phyloP scores from a whole-genome alignment of 2,329 filamentous ascomycete species.

The Colletotrichum chrysophilum region DNA sequence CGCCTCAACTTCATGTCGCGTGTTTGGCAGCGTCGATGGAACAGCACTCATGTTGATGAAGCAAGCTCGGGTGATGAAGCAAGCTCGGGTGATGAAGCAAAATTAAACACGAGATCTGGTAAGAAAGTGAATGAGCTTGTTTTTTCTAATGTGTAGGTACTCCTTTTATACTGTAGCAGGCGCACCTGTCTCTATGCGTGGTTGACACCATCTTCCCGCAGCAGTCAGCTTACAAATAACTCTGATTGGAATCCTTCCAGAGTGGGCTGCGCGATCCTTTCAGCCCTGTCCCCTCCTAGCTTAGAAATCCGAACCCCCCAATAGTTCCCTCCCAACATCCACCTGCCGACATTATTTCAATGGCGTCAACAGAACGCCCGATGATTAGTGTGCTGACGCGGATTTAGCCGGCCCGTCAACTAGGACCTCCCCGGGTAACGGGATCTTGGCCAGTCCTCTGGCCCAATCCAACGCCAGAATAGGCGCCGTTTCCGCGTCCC shows the following conservation, averaged over 20 bases:
- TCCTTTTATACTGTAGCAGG: not conserved
- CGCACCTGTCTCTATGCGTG: not conserved
- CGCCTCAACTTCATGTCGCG: not conserved
- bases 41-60: not conserved
- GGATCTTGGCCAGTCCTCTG: slow-evolving; percentile 6
- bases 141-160: not conserved
- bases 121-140: not conserved
- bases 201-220: not conserved
- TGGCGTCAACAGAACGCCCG: not conserved
- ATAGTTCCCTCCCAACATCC: not conserved
- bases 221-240: not conserved
- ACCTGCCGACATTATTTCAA: not conserved
- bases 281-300: not conserved
- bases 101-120: not conserved
- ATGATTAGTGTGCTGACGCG: not conserved
- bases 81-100: not conserved
- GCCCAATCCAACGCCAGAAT: slow-evolving; percentile 15
- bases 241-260: not conserved
- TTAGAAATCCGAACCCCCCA: not conserved
- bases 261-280: not conserved
- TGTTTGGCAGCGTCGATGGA: not conserved
- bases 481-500: not conserved
- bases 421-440: slow-evolving; percentile 2
- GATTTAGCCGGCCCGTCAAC: not conserved
- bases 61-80: not conserved